Conservation (phyloP, 163 green algal genomes). For the Scenedesmus sp. region DNA sequence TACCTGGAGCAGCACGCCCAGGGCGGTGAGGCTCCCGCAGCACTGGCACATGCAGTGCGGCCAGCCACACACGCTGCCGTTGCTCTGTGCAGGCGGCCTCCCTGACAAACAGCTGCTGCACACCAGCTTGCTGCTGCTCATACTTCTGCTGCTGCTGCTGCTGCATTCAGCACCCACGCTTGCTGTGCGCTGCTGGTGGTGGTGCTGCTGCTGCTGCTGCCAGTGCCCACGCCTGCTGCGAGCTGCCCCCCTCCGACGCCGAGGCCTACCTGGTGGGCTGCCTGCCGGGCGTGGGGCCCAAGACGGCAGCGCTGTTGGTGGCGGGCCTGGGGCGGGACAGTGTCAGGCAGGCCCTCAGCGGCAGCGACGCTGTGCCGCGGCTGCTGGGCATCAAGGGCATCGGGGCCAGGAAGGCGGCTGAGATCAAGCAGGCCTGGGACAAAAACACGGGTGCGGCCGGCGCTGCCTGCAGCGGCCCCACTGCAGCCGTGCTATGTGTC, state of each 20-base stretch:
- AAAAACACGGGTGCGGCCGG: not conserved
- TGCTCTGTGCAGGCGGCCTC: too few species aligned
- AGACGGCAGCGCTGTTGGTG: conserved; percentile 5
- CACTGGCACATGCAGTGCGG: too few species aligned
- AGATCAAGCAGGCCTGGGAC: conserved; percentile 41
- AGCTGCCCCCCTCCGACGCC: conserved; percentile 15
- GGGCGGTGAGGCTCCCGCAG: too few species aligned
- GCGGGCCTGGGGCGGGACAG: not conserved
- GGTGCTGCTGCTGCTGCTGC: not conserved
- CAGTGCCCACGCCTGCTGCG: not conserved
- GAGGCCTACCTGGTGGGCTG: conserved; percentile 28
- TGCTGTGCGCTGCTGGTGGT: not conserved
- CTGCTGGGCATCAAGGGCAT: conserved; percentile 39
- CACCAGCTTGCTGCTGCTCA: not conserved
- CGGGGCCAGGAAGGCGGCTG: not conserved
- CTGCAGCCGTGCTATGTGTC: too few species aligned
- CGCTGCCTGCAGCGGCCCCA: too few species aligned
- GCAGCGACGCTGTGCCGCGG: not conserved
- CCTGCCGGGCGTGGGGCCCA: not conserved
- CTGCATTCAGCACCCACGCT: not conserved
- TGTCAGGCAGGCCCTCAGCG: not conserved
- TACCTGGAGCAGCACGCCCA: too few species aligned
- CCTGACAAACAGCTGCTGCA: not conserved
- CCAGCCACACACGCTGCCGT: too few species aligned
- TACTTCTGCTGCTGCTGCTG: not conserved